Percentiles rank a stretch among this genome's conserved stretches.
phyloP scores from a whole-genome alignment of 371 early-diverging fungal species.

The Mucor piriformis region DNA sequence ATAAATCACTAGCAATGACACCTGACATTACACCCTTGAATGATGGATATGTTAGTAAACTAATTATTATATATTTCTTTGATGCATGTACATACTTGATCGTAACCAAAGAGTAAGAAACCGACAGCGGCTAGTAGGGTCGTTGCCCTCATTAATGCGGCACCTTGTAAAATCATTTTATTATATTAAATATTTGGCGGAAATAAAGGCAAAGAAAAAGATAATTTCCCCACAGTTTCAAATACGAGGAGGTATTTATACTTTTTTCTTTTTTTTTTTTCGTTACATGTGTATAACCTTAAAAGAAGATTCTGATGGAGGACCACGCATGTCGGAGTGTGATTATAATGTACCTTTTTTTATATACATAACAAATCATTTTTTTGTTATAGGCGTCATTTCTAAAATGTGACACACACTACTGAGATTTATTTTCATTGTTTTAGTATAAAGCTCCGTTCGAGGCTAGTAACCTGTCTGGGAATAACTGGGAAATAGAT shows the following conservation, averaged over 20 bases:
- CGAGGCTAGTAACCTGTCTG: conserved; percentile 11
- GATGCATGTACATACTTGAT: conserved; percentile 34
- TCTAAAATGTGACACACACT: conserved; percentile 5
- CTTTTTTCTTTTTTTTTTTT: conserved; percentile 13
- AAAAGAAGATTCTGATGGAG: neutral
- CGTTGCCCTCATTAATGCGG: conserved; percentile 39
- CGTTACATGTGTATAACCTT: neutral
- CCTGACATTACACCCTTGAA: conserved; percentile 53
- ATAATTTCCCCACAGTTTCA: conserved; percentile 5
- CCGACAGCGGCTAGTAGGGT: conserved; percentile 52
- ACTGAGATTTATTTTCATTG: conserved; percentile 17
- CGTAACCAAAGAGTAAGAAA: conserved; percentile 56
- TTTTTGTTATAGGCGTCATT: conserved; percentile 6
- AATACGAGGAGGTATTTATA: conserved; percentile 18
- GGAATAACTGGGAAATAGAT: conserved; percentile 12
- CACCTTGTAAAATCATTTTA: conserved; percentile 43
- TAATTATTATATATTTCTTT: neutral
- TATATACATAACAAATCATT: conserved; percentile 3
- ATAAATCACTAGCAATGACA: conserved; percentile 39
- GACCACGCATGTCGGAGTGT: neutral
- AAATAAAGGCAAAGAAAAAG: conserved; percentile 1
- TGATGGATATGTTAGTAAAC: neutral
- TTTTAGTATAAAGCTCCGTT: conserved; percentile 16
- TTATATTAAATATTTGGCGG: conserved; percentile 1
- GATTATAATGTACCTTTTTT: conserved; percentile 10